Base-by-base conservation (phyloP, 2,329 filamentous ascomycete genomes). In the Talaromyces piceae region DNA sequence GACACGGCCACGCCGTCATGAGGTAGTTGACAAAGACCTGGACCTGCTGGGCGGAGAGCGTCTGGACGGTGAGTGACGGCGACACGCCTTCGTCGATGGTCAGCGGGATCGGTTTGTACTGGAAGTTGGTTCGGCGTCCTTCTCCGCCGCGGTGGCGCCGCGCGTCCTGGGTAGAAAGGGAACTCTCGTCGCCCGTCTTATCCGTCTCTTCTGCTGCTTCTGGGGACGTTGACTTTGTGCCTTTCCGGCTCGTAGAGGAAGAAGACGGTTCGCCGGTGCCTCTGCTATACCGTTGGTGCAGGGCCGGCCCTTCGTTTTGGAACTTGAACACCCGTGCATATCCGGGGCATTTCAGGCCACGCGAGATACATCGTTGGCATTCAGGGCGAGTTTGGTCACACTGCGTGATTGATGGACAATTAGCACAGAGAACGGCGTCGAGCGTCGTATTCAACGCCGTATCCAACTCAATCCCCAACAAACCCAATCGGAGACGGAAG, bases 341-440 rank as follows among this genome's bases (percentile, higher is more conserved):
- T 41, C 55, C 58, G 6, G 58, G 58, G 53, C 65, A 67, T 20
- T 56, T 52, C 11, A 61, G 52, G 39, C 58, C 62, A 46, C 58
- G 56, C 23, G 57, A 57, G 49, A 56, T 54, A 51, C 67, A 69
- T 50, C 61, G 62, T 16, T 59, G 55, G 50, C 64, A 67, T 25
- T 60, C 56, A 8, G 58, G 54, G 25, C 54, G 56, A 39, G 54
- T 58, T 37, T 58, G 57, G 54, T 65, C 62, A 51, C 63, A 67
- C 61, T 65, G 25, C 7, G 12, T 46, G 3, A 13, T 16, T n/a
- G 11, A 28, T 16, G 12, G n/a, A 18, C 25, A 20, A 47, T 41
- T n/a, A 37, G 43, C 23, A 26, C 13, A 16, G 33, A 16, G 33
- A 39, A 39, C 3, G 13, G 8, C 7, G 18, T 39, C 7, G 13